Evolutionary conservation across 305 asterid genomes (phyloP), one percentile per base, ranked within the genome.

Genomic region (Fraxinus albicans): DNA sequence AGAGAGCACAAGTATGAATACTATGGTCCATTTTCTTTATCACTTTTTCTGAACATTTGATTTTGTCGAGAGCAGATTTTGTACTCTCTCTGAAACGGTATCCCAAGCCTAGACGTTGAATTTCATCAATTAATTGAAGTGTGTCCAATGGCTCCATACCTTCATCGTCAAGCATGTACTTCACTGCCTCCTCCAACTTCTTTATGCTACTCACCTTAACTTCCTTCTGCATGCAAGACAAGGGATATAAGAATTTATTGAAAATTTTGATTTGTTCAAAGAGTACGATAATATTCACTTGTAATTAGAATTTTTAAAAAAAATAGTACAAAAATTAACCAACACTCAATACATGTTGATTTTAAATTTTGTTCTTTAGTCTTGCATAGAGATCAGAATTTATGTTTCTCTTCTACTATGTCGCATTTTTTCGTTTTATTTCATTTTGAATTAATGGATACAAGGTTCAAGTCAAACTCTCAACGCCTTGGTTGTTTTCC

Each of bases 181-280:
- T 70, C n/a, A 80, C 77, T 70, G 50, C 72, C 42, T 58, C 35
- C 81, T 67, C 78, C 58, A 70, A 72, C 69, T 72, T 70, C 50
- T 42, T 29, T 72, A 42, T 17, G 29, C 27, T 58, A 40, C 10
- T 67, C n/a, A 23, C 75, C 21, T 69, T 65, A 67, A 9, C 34
- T n/a, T 70, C 50, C 77, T 25, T 29, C 78, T 80, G n/a, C 42
- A 79, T n/a, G 3, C 31, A 23, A 25, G 19, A 1, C 10, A 78
- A 34, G 19, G 8, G 13, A 40, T 9, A 40, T 40, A 40, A 40
- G 47, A 40, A 40, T 40, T 40, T 40, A 40, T 40, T 40, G 13
- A 8, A 8, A 40, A 0, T 1, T 40, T 40, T 40, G 13, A 40
- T 10, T 40, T 9, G 13, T 40, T 40, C 47, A 40, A 44, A 44